Conservation (phyloP, 2,329 filamentous ascomycete genomes). For the Beauveria medogensis region DNA sequence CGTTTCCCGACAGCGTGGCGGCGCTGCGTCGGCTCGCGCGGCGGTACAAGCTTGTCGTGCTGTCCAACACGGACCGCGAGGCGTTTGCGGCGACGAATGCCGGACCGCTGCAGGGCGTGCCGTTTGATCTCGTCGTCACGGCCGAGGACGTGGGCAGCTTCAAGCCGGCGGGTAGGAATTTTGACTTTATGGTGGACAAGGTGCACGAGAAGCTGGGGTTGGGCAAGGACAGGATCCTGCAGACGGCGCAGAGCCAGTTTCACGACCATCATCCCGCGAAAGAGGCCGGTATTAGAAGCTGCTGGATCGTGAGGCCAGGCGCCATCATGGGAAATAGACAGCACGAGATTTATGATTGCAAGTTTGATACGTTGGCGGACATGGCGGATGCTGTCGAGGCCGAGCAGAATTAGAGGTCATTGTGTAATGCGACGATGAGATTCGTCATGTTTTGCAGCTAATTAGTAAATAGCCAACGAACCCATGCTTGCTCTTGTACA, state of each 20-base stretch:
- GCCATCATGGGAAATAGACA: constrained; percentile 35
- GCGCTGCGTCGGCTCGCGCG: constrained; percentile 40
- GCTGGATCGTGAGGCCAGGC: constrained; percentile 51
- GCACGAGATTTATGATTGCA: constrained; percentile 39
- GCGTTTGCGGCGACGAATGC: constrained; percentile 39
- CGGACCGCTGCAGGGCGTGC: constrained; percentile 38
- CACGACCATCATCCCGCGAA: constrained; percentile 62
- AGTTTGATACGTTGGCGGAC: constrained; percentile 47
- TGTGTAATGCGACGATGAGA: neutral
- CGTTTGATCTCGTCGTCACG: constrained; percentile 56
- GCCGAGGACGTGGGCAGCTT: constrained; percentile 65
- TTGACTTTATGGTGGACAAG: constrained; percentile 53
- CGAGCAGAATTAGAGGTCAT: constrained; percentile 12
- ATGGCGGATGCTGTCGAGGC: constrained; percentile 48
- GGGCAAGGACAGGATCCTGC: constrained; percentile 46
- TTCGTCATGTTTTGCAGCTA: neutral
- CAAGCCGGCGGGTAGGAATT: constrained; percentile 60
- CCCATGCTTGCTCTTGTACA: no score
- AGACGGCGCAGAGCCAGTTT: constrained; percentile 61
- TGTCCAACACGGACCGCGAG: constrained; percentile 48
- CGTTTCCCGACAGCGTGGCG: constrained; percentile 51
- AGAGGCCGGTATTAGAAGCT: constrained; percentile 45
- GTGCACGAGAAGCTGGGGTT: constrained; percentile 48
- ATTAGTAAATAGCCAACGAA: no score
- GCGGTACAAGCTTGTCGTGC: constrained; percentile 48